These are phyloP conservation scores for Ophiostoma fasciatum DNA, from an alignment of 2,329 filamentous ascomycete species.

Conservation along the genomic window DNA sequence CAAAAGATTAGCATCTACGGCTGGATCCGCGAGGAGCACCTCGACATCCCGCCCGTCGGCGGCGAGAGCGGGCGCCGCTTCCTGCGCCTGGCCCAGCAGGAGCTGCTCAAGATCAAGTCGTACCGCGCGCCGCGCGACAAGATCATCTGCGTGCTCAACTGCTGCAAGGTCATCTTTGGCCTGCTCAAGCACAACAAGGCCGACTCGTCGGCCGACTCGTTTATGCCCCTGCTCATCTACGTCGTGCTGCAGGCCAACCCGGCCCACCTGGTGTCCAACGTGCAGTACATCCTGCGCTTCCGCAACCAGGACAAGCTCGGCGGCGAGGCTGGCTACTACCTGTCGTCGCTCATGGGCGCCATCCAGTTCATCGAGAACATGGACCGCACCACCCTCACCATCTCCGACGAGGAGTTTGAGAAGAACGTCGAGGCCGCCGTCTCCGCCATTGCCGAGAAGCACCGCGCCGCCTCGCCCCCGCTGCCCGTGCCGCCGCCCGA, in stretches of 20 bases:
- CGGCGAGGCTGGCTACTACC: slow-evolving; percentile 95
- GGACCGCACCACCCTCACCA: slow-evolving; percentile 84
- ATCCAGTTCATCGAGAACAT: slow-evolving; percentile 95
- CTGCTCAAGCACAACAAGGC: slow-evolving; percentile 82
- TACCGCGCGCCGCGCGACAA: slow-evolving; percentile 97
- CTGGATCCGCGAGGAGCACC: slow-evolving; percentile 84
- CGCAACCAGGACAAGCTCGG: slow-evolving; percentile 93
- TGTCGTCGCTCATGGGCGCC: slow-evolving; percentile 88
- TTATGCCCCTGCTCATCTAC: slow-evolving; percentile 89
- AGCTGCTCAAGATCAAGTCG: slow-evolving; percentile 88
- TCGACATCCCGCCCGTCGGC: slow-evolving; percentile 76
- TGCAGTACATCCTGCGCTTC: slow-evolving; percentile 95
- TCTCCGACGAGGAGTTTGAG: slow-evolving; percentile 91
- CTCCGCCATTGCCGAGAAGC: slow-evolving; percentile 85
- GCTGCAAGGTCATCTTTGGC: slow-evolving; percentile 98
- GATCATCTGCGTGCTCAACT: slow-evolving; percentile 95
- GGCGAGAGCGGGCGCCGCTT: slow-evolving; percentile 81
- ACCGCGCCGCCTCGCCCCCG: slow-evolving; percentile 40
- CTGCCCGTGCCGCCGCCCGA: slow-evolving; percentile 27
- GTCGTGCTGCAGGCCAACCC: slow-evolving; percentile 90
- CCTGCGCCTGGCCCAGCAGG: slow-evolving; percentile 77
- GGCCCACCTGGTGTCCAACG: slow-evolving; percentile 89
- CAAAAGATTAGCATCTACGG: slow-evolving; percentile 96
- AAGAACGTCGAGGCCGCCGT: slow-evolving; percentile 92
- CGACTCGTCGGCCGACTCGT: slow-evolving; percentile 91